phyloP scores from a whole-genome alignment of 2,329 filamentous ascomycete species.

The Curvularia verruculosa region DNA sequence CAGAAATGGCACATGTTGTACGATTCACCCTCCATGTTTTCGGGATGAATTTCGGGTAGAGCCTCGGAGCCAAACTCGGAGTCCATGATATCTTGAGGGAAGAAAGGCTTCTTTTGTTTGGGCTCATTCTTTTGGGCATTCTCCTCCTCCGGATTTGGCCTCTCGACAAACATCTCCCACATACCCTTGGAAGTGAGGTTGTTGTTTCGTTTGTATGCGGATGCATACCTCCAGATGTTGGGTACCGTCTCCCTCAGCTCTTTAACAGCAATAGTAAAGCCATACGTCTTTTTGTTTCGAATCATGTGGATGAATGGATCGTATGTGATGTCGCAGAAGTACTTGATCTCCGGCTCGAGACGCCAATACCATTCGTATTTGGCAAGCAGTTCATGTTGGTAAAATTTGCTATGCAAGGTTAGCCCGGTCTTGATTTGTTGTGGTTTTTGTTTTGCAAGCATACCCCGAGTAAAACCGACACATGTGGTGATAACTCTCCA shows the following conservation, averaged over 20 bases:
- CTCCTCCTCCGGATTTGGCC: slow-evolving; percentile 64
- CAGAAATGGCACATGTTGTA: slow-evolving; percentile 99
- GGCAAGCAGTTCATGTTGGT: slow-evolving; percentile 89
- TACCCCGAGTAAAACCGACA: slow-evolving; percentile 98
- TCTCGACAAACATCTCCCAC: slow-evolving; percentile 98
- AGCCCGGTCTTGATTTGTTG: slow-evolving; percentile 11
- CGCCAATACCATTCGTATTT: slow-evolving; percentile 99
- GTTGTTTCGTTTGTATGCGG: slow-evolving; percentile 91
- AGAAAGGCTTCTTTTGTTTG: slow-evolving; percentile 68
- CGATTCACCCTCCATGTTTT: slow-evolving; percentile 94
- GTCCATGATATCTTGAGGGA: slow-evolving; percentile 82
- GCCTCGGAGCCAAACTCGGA: slow-evolving; percentile 73
- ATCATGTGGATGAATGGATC: slow-evolving; percentile 97
- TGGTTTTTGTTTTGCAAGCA: slow-evolving; percentile 32
- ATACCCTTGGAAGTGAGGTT: slow-evolving; percentile 89
- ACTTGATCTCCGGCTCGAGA: slow-evolving; percentile 98
- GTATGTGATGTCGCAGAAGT: slow-evolving; percentile 99
- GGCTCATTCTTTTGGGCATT: slow-evolving; percentile 67
- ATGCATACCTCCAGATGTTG: slow-evolving; percentile 98
- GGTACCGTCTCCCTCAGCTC: slow-evolving; percentile 97
- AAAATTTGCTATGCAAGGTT: slow-evolving; percentile 74
- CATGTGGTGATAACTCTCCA: slow-evolving; percentile 99
- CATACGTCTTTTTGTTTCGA: slow-evolving; percentile 93
- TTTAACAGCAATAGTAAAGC: slow-evolving; percentile 98
- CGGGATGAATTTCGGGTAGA: slow-evolving; percentile 82